Percentiles rank a stretch among this genome's conserved stretches.
These are phyloP conservation scores for Leptomonas pyrrhocoris DNA, from an alignment of 208 protist genomes.

Conservation along the genomic window DNA sequence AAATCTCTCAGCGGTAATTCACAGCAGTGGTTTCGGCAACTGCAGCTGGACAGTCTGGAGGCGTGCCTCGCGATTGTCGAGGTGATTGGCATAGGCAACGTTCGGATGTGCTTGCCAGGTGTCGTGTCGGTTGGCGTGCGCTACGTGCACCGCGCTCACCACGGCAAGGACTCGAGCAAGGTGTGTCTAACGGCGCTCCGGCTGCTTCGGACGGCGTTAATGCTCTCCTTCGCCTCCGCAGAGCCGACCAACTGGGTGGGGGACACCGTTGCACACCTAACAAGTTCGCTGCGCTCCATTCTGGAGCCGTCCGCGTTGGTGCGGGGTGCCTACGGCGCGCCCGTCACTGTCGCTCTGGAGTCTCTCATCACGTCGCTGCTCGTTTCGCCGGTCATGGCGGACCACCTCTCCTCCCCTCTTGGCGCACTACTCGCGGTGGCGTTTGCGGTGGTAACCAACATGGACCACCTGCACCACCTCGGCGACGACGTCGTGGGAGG, in stretches of 20 bases:
- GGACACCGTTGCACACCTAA: conserved; percentile 36
- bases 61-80: conserved; percentile 65
- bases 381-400: conserved; percentile 30
- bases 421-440: conserved; percentile 38
- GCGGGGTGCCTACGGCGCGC: conserved; percentile 14
- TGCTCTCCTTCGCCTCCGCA: conserved; percentile 20
- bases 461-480: conserved; percentile 39
- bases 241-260: conserved; percentile 39
- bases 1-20: conserved; percentile 73
- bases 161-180: conserved; percentile 66
- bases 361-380: conserved; percentile 38
- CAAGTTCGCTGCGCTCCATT: conserved; percentile 33
- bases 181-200: conserved; percentile 60
- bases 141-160: conserved; percentile 70
- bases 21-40: conserved; percentile 73
- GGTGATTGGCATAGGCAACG: conserved; percentile 55
- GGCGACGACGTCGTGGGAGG: conserved; percentile 5
- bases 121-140: conserved; percentile 72
- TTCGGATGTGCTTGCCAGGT: conserved; percentile 74
- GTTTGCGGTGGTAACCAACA: conserved; percentile 42
- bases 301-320: conserved; percentile 35
- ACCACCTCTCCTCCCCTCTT: conserved; percentile 21
- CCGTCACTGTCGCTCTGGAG: conserved; percentile 33
- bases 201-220: conserved; percentile 43
- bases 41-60: conserved; percentile 67